Base-by-base conservation (phyloP, 768 basidiomycete species). In the Termitomyces sp. region DNA sequence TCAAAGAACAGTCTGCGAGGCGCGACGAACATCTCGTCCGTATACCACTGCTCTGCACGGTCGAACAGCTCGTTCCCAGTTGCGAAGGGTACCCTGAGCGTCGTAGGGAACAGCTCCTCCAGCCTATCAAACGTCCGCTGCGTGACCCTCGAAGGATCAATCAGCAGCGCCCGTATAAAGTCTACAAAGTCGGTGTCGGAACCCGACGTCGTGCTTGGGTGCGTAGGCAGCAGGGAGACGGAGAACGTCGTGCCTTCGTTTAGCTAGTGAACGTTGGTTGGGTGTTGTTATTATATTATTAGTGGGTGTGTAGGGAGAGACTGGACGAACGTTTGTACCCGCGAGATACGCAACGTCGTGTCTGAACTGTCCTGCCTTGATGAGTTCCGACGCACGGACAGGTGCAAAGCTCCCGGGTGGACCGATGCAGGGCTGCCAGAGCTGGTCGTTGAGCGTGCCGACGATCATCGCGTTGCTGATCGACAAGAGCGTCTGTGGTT, bases 21-120 rank as follows among this genome's bases (percentile, higher is more conserved):
- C 0, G 80, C 75, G 31, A 86, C 71, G 67, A 77, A 87, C 82
- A 85, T 86, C 57, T 77, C 72, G 60, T 82, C 83, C 0, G 82
- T 83, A 61, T 86, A 87, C 81, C 83, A 87, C 0, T 84, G 75
- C 51, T 71, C 80, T 0, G 76, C 81, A 43, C 85, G 70, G 63
- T 87, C 84, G 60, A 83, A 87, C 8, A 87, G 71, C 10, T 79
- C 81, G 67, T 87, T 83, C 0, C 85, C 84, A 0, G 83, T 87
- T 59, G 82, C 80, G 73, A 84, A 86, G 0, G 79, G 76, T 0
- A 52, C 46, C 32, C 6, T 79, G 81, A 3, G 84, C 83, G 4
- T 52, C 9, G 49, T 49, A 2, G 83, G 82, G 70, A 76, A 87
- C 8, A 81, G 60, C 0, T 57, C 46, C 36, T 77, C 67, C 46